Evolutionary conservation across 2,329 filamentous ascomycete species (phyloP).

Genomic region (Rhynchosporium graminicola): DNA sequence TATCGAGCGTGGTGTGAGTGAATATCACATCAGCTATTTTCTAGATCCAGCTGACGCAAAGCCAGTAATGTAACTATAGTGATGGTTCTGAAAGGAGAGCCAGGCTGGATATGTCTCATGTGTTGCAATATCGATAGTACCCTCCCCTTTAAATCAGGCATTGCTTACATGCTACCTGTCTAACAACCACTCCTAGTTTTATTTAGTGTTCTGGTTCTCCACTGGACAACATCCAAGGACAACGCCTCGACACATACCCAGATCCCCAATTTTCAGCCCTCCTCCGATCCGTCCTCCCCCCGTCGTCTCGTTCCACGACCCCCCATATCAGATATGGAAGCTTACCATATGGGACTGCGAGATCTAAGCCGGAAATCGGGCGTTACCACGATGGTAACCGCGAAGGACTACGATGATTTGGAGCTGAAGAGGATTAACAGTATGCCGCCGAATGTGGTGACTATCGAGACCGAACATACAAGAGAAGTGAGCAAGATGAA

Average conservation of each 20-base stretch:
- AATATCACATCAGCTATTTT: background rate
- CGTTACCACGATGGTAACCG: constrained; percentile 30
- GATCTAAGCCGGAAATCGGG: constrained; percentile 22
- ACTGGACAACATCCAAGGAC: constrained; percentile 56
- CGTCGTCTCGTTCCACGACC: constrained; percentile 10
- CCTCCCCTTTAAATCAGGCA: constrained; percentile 29
- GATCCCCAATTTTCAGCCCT: constrained; percentile 11
- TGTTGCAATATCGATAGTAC: constrained; percentile 64
- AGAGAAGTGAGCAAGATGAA: background rate
- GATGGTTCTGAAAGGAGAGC: constrained; percentile 60
- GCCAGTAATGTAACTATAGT: constrained; percentile 59
- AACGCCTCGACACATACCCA: constrained; percentile 33
- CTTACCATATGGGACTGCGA: constrained; percentile 21
- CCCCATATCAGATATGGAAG: constrained; percentile 13
- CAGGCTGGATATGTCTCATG: constrained; percentile 65
- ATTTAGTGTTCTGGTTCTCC: constrained; percentile 61
- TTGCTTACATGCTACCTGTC: background rate
- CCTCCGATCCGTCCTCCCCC: constrained; percentile 5
- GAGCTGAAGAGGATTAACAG: constrained; percentile 18
- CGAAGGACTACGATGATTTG: constrained; percentile 15
- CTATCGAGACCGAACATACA: constrained; percentile 24
- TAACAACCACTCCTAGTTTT: constrained; percentile 47
- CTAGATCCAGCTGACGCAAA: background rate
- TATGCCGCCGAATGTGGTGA: constrained; percentile 25
- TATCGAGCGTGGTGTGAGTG: constrained; percentile 58